Evolutionary conservation across 108 stramenopile genomes (phyloP), one percentile per base, ranked within the genome.

Genomic region (Stephanodiscus minutulus): DNA sequence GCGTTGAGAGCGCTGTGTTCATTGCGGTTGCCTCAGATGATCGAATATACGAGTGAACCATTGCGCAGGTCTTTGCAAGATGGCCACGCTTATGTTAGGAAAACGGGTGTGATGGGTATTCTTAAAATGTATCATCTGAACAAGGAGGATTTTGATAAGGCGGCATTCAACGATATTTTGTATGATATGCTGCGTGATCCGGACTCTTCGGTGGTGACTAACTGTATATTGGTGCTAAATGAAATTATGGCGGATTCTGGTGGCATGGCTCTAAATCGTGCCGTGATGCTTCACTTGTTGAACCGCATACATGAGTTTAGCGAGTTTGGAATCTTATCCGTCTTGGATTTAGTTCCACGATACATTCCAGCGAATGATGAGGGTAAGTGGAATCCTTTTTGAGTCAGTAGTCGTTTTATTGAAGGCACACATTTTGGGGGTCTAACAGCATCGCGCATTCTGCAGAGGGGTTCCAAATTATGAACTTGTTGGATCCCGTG

Each of bases 401-500:
- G 7, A 36, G 27, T 2, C 0, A 36, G 27, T 35, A 76, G 76
- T 27, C 20, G 36, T 8, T 65, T 25, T n/a, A 46, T 18, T 20
- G 31, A 20, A 11, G 27, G 9, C n/a, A 31, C 48, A 31, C n/a
- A 24, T 50, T 65, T 31, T 8, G 22, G 5, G 24, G 15, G 7
- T 17, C 56, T 15, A 12, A n/a, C 15, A 5, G n/a, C 17, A 21
- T 15, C 55, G 24, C 33, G 15, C 22, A 41, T 2, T 41, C 12
- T 37, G 18, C 59, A 60, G 96, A 97, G 73, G 91, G 87, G 7
- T 99, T 92, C 79, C 91, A 92, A 61, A 98, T 99, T 62, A 99
- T 99, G 99, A 99, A 99, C 77, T 80, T 99, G 21, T 82, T 99
- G 27, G 99, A 99, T 85, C 97, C 97, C 9, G 96, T 98, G 29